Base-by-base conservation (phyloP, 495 filamentous ascomycete genomes). In the Copromyces sp. region DNA sequence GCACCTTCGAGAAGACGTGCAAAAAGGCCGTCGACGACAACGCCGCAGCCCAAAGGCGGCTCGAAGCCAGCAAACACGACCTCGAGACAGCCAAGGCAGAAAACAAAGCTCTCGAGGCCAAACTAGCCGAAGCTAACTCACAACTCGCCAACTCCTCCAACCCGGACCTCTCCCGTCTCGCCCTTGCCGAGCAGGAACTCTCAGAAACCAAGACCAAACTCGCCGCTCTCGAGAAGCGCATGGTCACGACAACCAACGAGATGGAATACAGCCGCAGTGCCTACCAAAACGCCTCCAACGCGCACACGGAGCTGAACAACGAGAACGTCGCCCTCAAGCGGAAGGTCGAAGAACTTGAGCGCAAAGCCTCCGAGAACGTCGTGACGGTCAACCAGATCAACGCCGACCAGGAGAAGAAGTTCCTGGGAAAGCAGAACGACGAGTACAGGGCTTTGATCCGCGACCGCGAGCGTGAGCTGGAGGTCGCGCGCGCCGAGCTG, bases 251-350 rank as follows among this genome's bases (percentile, higher is more conserved):
- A 1, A 75, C 82, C 39, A 80, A 75, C 17, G 87, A 90, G 14
- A 75, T 81, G 32, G 90, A 91, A 16, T 93, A 89, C 77, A 83
- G 83, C 41, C 86, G 89, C 61, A 82, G 84, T 20, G 83, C 87
- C 41, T 94, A 93, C 73, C 90, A 93, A 70, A 82, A 84, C 41
- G 89, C 89, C 1, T 91, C 90, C 16, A 88, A 81, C 17, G 80
- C 81, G 0, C 85, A 85, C 11, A 82, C 80, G 17, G 86, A 89
- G 45, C 80, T 87, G 20, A 78, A 78, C 17, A 81, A 80, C 32
- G 88, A 91, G 79, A 82, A 84, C 44, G 78, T 82, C 12, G 79
- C 80, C n/a, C 82, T 91, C 12, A 77, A 81, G 42, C 77, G 76
- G 11, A 81, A 84, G 44, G 85, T 88, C 41, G 83, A 82, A 32